Evolutionary conservation across 1,139 yeast genomes (phyloP), one percentile per base, ranked within the genome.

Genomic region (Suhomyces yuchorum): DNA sequence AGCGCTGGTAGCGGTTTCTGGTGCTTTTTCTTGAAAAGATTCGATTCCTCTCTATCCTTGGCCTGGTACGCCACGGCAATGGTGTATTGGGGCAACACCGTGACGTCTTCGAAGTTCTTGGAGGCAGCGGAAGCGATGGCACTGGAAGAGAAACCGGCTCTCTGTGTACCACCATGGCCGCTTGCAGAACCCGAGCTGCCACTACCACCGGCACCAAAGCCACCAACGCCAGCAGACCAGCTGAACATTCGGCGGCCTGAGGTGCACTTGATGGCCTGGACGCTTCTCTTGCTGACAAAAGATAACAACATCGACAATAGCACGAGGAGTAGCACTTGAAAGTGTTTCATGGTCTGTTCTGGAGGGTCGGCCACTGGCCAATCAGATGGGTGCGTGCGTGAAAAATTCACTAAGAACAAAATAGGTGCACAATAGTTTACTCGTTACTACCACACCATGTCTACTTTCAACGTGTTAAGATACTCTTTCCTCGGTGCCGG

Each of bases 401-500:
- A 43, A 47, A 47, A 47, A 41, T 47, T 41, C 32, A 23, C 15
- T 37, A 14, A 15, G 19, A 30, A 14, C 28, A 14, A 22, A 37
- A 37, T 14, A 37, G 37, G 39, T 37, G 39, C 39, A 37, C 39
- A 11, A 19, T 8, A 22, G 24, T 20, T 20, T 20, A 19, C n/a
- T 20, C 12, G 26, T 14, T 19, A 20, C 18, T 12, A 22, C 28
- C 39, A 37, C 41, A 41, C 35, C 48, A 68, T 67, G 71, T 68
- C 73, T 54, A 62, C 69, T 78, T 66, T 78, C 62, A 73, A 85
- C 82, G 89, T 89, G 64, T 82, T 91, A 67, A 90, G 98, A 84
- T 93, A 95, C 85, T 78, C 96, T 60, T 87, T 95, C 51, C 81
- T 93, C 59, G 96, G 91, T 52, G 82, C 91, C 60, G 99, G 99